These are phyloP conservation scores for Leccinellum albellum DNA, from an alignment of 768 basidiomycete species.

Conservation along the genomic window DNA sequence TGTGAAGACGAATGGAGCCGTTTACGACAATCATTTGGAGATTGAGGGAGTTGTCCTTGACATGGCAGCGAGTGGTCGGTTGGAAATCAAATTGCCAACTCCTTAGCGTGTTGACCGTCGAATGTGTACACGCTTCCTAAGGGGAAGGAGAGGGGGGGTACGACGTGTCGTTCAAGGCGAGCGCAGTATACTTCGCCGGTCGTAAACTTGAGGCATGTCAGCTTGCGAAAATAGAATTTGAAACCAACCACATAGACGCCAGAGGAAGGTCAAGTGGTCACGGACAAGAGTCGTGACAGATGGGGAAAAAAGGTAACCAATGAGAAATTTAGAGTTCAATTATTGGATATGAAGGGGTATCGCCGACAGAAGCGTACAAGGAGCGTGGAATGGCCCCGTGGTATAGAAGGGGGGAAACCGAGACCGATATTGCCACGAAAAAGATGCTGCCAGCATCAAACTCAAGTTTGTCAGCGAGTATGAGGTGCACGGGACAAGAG, in stretches of 20 bases:
- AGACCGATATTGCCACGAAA: constrained; percentile 1
- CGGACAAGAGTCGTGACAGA: constrained; percentile 2
- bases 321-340: constrained; percentile 23
- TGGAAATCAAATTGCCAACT: constrained; percentile 10
- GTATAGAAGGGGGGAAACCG: neutral
- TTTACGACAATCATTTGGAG: constrained; percentile 21
- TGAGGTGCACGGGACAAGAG: constrained; percentile 1
- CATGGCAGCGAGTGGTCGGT: neutral
- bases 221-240: constrained; percentile 3
- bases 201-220: neutral
- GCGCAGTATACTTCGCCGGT: neutral
- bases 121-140: neutral
- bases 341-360: constrained; percentile 22
- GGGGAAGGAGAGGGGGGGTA: neutral
- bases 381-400: constrained; percentile 10
- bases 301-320: constrained; percentile 3
- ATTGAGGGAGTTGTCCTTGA: constrained; percentile 12
- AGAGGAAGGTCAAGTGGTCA: neutral
- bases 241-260: constrained; percentile 3
- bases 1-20: constrained; percentile 13
- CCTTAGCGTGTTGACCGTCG: neutral
- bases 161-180: neutral
- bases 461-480: constrained; percentile 15
- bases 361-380: constrained; percentile 6
- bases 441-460: constrained; percentile 11